Evolutionary conservation across 148 eudicot genomes (phyloP), one percentile per base, ranked within the genome.

Genomic region (Heliamphora exappendiculata): DNA sequence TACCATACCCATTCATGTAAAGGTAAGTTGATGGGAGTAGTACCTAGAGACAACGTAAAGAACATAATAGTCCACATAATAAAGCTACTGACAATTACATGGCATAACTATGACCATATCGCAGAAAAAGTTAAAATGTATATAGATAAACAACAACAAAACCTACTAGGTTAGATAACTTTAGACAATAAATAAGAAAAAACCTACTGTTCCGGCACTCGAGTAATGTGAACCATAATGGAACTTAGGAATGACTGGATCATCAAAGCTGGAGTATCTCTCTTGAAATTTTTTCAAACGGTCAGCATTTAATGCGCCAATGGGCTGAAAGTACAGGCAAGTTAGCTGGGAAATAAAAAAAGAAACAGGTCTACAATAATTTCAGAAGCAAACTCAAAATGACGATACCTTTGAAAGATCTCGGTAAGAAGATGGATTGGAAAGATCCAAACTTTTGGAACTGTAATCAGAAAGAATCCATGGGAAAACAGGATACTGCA

Each of bases 401-500:
- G 41, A 24, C 24, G 42, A 60, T 67, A 96, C 99, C 97, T 95
- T 96, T 76, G 99, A 96, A 59, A 96, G 93, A 77, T 96, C 99
- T 75, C 99, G 90, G 76, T 91, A 95, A 53, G 97, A 93, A 74
- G 90, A 89, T 66, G 94, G 89, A 81, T 70, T 83, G 57, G 91
- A 75, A 72, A 96, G 89, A 86, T 96, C 93, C 87, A 96, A 85
- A 73, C 65, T 77, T 75, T 83, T 77, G 68, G 99, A 93, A 80
- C 80, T 86, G 85, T 96, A 96, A 86, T 96, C 99, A 76, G 99
- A 86, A 79, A 96, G 83, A 79, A 96, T 93, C 99, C 99, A 96
- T n/a, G 99, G 99, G 76, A 96, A 96, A 68, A 96, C 94, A 74
- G 99, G 99, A 87, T 96, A 96, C 99, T 96, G 97, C 87, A 88